Percentiles rank a stretch among this genome's conserved stretches.
Conservation (phyloP, 768 basidiomycete genomes). For the Agaricus sinodeliciosus region DNA sequence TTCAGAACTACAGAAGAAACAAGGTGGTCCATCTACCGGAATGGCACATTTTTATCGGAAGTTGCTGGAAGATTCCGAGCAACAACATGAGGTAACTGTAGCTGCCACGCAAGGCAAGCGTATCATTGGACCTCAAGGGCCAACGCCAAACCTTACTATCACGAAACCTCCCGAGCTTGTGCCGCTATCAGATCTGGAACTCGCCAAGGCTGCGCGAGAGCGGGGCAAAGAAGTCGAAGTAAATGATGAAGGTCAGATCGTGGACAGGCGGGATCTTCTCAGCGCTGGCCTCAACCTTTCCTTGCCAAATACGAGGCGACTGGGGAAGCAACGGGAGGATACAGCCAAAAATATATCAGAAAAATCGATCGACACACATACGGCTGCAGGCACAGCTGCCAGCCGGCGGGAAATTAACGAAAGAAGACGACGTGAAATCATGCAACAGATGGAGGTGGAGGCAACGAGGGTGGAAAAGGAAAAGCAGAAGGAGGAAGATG, state of each 20-base stretch:
- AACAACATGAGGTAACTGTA: slow-evolving; percentile 82
- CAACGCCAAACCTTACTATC: slow-evolving; percentile 65
- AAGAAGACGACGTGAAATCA: slow-evolving; percentile 72
- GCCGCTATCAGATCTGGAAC: slow-evolving; percentile 64
- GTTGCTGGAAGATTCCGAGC: slow-evolving; percentile 71
- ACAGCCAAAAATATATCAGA: slow-evolving; percentile 18
- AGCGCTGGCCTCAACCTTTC: slow-evolving; percentile 90
- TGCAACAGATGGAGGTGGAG: slow-evolving; percentile 74
- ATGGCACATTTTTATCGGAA: slow-evolving; percentile 82
- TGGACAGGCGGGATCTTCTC: slow-evolving; percentile 90
- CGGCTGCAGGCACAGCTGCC: slow-evolving; percentile 83
- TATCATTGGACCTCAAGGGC: slow-evolving; percentile 57
- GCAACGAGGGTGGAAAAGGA: slow-evolving; percentile 49
- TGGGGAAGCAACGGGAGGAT: slow-evolving; percentile 39
- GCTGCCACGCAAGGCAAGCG: slow-evolving; percentile 58
- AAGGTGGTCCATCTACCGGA: slow-evolving; percentile 54
- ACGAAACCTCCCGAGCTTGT: slow-evolving; percentile 61
- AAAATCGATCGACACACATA: slow-evolving; percentile 40
- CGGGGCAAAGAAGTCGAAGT: slow-evolving; percentile 85
- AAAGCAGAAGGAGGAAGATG: slow-evolving; percentile 52
- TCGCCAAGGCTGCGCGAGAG: slow-evolving; percentile 60
- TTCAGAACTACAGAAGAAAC: slow-evolving; percentile 55
- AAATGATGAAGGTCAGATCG: slow-evolving; percentile 96
- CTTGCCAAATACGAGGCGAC: slow-evolving; percentile 68
- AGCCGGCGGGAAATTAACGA: slow-evolving; percentile 78